Base-by-base conservation (phyloP, 2,329 filamentous ascomycete species). In the Colletotrichum sp. region DNA sequence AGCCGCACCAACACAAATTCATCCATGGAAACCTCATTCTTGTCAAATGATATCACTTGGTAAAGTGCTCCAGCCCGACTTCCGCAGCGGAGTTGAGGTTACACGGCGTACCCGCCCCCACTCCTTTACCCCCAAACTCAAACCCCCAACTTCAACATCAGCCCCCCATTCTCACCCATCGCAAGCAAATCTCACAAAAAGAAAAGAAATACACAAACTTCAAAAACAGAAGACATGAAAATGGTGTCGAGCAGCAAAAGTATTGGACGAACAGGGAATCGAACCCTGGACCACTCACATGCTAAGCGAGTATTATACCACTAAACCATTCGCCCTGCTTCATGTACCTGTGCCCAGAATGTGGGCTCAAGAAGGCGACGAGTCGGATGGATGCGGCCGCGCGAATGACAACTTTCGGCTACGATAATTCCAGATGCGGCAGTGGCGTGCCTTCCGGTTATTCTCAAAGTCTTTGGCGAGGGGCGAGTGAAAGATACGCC, bases 291-390 rank as follows among this genome's bases (percentile, higher is more conserved):
- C 61, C 61, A 64, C 61, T 64, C 61, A 64, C 61, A 66, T 66
- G 64, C 64, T 66, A 66, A 66, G 64, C 64, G 64, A 66, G 64
- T 52, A 66, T 66, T 66, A 66, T 34, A 66, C 64, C 64, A 66
- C 64, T 66, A 66, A 66, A 66, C 64, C 64, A 66, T 36, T 48
- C 64, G 64, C 64, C 64, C 64, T 5, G 9, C 2, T 64, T 38
- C 15, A 26, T 13, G 10, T 28, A 0, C 8, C 4, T 0, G 0
- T 3, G 1, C 0, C 16, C 10, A 13, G 4, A 4, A 32, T 30
- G 16, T 10, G 15, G 2, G 21, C 8, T 7, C 0, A 66, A 28
- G 24, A 8, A 48, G 15, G 21, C 10, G 2, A 52, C 6, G 6
- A 13, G 2, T 9, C 5, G 6, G 24, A 66, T 21, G 16, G 13